Percentiles rank a stretch among this genome's conserved stretches.
phyloP scores from a whole-genome alignment of 2,329 filamentous ascomycete genomes.

The Bertia moriformis region DNA sequence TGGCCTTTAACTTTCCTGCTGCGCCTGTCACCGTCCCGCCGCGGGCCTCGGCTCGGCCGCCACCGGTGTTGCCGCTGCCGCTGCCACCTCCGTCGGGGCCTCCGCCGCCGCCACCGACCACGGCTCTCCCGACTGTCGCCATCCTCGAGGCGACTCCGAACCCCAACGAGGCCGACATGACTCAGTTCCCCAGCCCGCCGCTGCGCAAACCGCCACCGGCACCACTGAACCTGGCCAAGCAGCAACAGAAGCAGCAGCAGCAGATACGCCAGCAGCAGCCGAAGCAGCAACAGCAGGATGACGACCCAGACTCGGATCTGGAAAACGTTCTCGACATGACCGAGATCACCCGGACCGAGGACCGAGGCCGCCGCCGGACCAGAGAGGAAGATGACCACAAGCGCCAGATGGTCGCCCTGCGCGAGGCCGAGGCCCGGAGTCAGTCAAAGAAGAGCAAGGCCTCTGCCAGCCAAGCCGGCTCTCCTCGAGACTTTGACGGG shows the following conservation, averaged over 20 bases:
- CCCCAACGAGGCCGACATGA: constrained; percentile 26
- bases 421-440: constrained; percentile 58
- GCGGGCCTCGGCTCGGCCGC: constrained; percentile 16
- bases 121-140: no score
- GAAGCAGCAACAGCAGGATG: constrained; percentile 41
- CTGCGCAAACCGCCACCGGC: constrained; percentile 73
- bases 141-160: constrained; percentile 27
- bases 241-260: constrained; percentile 17
- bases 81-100: constrained; percentile 36
- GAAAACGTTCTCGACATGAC: constrained; percentile 63
- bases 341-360: constrained; percentile 35
- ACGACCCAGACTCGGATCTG: constrained; percentile 64
- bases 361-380: constrained; percentile 66
- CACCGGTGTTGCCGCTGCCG: constrained; percentile 17
- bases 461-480: constrained; percentile 20
- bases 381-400: constrained; percentile 75
- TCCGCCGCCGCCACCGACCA: constrained; percentile 17
- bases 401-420: constrained; percentile 51
- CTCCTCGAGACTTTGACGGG: constrained; percentile 11
- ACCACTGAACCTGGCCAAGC: constrained; percentile 56
- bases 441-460: constrained; percentile 58
- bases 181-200: constrained; percentile 35
- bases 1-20: constrained; percentile 33
- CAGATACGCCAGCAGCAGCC: constrained; percentile 26
- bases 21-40: constrained; percentile 42